Percentiles rank a stretch among this genome's conserved stretches.
Conservation (phyloP, 139 green algal genomes). For the Microglena sp. region DNA sequence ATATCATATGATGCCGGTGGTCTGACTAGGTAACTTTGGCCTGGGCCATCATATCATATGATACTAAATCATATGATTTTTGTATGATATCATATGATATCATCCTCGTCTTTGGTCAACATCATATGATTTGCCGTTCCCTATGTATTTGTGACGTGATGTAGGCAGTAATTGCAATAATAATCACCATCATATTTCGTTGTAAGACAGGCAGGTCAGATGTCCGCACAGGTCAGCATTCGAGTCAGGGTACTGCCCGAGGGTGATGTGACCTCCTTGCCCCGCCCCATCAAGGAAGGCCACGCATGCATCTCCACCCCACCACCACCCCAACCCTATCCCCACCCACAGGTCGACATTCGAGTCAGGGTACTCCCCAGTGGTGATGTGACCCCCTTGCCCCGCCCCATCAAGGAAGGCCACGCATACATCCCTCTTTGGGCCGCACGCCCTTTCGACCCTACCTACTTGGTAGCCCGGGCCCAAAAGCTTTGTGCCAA, state of each 20-base stretch:
- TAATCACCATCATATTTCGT: no score
- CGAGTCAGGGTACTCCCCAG: not conserved
- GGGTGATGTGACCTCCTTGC: not conserved
- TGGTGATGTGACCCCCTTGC: not conserved
- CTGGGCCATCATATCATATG: no score
- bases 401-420: not conserved
- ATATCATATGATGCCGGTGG: no score
- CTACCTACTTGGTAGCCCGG: not conserved
- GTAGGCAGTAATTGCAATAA: no score
- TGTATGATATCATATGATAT: no score
- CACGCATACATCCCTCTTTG: not conserved
- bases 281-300: not conserved
- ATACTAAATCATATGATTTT: no score
- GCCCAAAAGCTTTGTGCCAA: not conserved
- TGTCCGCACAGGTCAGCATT: not conserved
- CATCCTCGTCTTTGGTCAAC: no score
- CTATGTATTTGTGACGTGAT: no score
- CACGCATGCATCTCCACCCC: not conserved
- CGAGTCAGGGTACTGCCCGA: slow-evolving; percentile 3
- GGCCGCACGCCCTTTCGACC: not conserved
- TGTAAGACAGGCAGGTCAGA: no score
- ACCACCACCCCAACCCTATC: no score
- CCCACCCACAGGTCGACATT: not conserved
- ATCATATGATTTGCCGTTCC: no score
- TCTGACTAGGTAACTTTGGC: no score